phyloP scores from a whole-genome alignment of 148 eudicot genomes.

The Pharnaceum exiguum region DNA sequence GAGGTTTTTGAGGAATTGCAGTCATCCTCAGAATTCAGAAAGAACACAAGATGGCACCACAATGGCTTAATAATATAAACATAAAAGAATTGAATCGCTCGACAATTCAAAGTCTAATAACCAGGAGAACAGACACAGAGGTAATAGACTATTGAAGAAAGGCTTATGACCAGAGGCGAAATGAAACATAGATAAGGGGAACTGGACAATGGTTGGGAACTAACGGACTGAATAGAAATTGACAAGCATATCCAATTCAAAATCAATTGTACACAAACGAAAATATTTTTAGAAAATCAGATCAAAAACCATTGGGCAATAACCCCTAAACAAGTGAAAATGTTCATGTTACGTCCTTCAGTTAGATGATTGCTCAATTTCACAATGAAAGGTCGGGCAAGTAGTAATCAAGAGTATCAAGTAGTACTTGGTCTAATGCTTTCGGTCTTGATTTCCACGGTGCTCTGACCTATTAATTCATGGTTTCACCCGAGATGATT shows the following conservation, averaged over 20 bases:
- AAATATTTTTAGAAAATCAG: no score
- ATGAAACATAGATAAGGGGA: neutral
- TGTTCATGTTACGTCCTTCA: no score
- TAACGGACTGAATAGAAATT: neutral
- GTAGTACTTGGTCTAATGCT: no score
- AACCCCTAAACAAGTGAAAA: neutral
- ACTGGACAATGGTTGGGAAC: neutral
- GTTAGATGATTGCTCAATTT: no score
- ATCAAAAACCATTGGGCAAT: neutral
- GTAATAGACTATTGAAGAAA: conserved; percentile 2
- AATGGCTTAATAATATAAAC: neutral
- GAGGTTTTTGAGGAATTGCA: no score
- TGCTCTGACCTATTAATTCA: no score
- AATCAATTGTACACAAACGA: neutral
- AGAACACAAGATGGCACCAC: neutral
- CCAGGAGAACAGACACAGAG: neutral
- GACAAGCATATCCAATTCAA: neutral
- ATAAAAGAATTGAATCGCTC: neutral
- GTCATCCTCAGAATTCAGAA: no score
- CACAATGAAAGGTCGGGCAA: no score
- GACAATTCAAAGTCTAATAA: conserved; percentile 1
- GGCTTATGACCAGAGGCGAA: neutral
- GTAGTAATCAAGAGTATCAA: no score
- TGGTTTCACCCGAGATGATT: no score
- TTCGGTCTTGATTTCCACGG: no score